Percentiles rank a stretch among this genome's conserved stretches.
Evolutionary conservation across 2,329 filamentous ascomycete genomes (phyloP).

Genomic region (Xenoacremonium recifei): DNA sequence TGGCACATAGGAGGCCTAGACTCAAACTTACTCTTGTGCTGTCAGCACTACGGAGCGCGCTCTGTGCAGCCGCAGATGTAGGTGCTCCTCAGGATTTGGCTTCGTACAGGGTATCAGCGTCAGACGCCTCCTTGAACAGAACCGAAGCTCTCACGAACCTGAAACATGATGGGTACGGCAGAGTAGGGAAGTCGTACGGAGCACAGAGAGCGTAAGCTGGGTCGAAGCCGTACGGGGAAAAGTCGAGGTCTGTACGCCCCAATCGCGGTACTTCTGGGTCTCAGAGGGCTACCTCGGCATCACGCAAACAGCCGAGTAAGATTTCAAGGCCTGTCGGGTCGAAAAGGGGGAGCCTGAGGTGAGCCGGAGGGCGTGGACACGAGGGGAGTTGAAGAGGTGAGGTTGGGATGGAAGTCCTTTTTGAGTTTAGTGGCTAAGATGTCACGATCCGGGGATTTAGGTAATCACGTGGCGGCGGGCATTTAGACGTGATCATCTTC

Average conservation of each 20-base stretch:
- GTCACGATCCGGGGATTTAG: constrained; percentile 4
- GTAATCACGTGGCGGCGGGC: constrained; percentile 2
- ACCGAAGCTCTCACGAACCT: constrained; percentile 17
- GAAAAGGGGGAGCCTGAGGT: no score
- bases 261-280: no score
- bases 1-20: no score
- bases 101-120: constrained; percentile 27
- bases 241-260: no score
- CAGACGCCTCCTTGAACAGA: background rate
- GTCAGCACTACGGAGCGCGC: constrained; percentile 82
- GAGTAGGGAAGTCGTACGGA: constrained; percentile 4
- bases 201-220: no score
- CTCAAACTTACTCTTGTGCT: constrained; percentile 62
- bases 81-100: constrained; percentile 69
- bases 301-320: no score
- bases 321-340: no score
- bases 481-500: background rate
- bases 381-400: constrained; percentile 5
- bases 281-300: no score
- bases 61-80: constrained; percentile 78
- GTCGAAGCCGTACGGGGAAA: no score
- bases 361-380: constrained; percentile 2
- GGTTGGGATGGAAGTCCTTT: constrained; percentile 2
- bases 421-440: constrained; percentile 8
- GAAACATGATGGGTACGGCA: constrained; percentile 20